Evolutionary conservation across 495 filamentous ascomycete genomes (phyloP).

Genomic region (Penicillium longicatenatum): DNA sequence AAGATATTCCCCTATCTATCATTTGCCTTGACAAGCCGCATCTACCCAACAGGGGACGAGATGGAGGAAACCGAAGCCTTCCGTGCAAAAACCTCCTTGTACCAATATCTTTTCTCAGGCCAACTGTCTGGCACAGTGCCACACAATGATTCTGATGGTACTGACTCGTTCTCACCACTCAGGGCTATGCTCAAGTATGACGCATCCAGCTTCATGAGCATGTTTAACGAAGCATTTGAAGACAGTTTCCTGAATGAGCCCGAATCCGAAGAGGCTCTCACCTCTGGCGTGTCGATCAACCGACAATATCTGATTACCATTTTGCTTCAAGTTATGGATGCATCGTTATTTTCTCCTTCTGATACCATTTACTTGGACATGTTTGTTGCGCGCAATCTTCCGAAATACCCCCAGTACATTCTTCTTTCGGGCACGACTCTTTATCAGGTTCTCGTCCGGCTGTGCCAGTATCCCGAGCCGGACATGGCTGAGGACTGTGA

Average conservation of each 20-base stretch:
- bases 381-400: slow-evolving; percentile 94
- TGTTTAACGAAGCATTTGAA: slow-evolving; percentile 96
- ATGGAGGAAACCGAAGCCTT: slow-evolving; percentile 68
- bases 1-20: slow-evolving; percentile 96
- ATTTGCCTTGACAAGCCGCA: slow-evolving; percentile 84
- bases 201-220: slow-evolving; percentile 88
- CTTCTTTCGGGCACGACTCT: slow-evolving; percentile 83
- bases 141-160: slow-evolving; percentile 56
- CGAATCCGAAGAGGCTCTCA: slow-evolving; percentile 34
- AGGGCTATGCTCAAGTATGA: slow-evolving; percentile 84
- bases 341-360: slow-evolving; percentile 66
- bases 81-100: slow-evolving; percentile 81
- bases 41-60: slow-evolving; percentile 82
- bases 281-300: slow-evolving; percentile 68
- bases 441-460: slow-evolving; percentile 74
- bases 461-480: slow-evolving; percentile 79
- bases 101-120: slow-evolving; percentile 90
- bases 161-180: slow-evolving; percentile 80
- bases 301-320: slow-evolving; percentile 90
- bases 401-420: slow-evolving; percentile 96
- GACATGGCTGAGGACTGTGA: slow-evolving; percentile 93
- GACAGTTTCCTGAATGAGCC: slow-evolving; percentile 85
- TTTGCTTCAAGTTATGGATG: slow-evolving; percentile 82
- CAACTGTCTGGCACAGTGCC: slow-evolving; percentile 60
- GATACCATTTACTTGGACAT: slow-evolving; percentile 96